These are phyloP conservation scores for Pythium graminicola DNA, from an alignment of 352 stramenopile species.

Conservation along the genomic window DNA sequence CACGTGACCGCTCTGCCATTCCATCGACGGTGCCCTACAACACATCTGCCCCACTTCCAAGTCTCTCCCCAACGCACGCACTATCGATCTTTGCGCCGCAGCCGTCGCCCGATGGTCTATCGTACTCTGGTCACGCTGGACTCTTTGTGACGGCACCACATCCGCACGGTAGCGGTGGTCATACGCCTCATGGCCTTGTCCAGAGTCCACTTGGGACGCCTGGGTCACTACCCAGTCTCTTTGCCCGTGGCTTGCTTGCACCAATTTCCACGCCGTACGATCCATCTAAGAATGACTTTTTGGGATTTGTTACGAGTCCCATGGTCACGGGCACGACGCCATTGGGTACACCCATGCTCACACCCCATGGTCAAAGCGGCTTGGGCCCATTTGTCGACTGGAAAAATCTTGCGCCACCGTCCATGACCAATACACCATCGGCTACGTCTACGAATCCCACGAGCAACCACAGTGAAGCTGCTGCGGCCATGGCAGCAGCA, in stretches of 20 bases:
- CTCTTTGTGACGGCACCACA: slow-evolving; percentile 22
- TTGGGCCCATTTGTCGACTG: slow-evolving; percentile 24
- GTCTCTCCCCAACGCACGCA: slow-evolving; percentile 20
- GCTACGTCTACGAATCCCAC: not conserved
- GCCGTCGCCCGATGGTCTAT: slow-evolving; percentile 7
- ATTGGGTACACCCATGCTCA: slow-evolving; percentile 23
- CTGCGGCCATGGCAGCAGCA: slow-evolving; percentile 2
- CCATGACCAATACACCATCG: slow-evolving; percentile 10
- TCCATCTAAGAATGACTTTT: slow-evolving; percentile 15
- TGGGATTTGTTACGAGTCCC: slow-evolving; percentile 20
- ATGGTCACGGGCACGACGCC: slow-evolving; percentile 22
- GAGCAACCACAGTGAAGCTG: not conserved
- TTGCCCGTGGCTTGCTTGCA: slow-evolving; percentile 20
- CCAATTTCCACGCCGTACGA: slow-evolving; percentile 27
- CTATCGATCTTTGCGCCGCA: slow-evolving; percentile 29
- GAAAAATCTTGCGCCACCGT: slow-evolving; percentile 22
- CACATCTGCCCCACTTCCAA: slow-evolving; percentile 8
- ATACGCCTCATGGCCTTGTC: slow-evolving; percentile 6
- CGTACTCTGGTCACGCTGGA: not conserved
- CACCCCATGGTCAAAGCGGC: slow-evolving; percentile 16
- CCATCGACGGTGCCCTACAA: slow-evolving; percentile 19
- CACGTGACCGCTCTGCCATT: slow-evolving; percentile 17
- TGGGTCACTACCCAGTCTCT: slow-evolving; percentile 21
- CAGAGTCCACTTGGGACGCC: slow-evolving; percentile 21
- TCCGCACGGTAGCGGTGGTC: not conserved